Base-by-base conservation (phyloP, 1,139 yeast genomes). In the Kodamaea plutei region DNA sequence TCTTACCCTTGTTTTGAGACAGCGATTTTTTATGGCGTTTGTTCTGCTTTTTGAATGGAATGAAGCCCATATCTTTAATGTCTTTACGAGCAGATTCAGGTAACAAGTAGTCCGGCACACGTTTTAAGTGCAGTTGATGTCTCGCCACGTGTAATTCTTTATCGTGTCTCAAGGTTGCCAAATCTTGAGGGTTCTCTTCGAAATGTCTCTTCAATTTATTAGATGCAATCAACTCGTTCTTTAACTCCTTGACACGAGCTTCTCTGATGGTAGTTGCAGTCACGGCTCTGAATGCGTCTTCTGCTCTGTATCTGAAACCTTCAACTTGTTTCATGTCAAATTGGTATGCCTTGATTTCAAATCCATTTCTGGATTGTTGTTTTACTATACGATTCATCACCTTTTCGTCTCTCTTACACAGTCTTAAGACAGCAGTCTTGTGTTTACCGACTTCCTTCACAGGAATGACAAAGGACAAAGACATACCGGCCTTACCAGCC, bases 161-260 rank as follows among this genome's bases (percentile, higher is more conserved):
- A 54, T 91, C 98, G 52, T 91, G 98, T 54, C 96, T 81, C 54
- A 91, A 74, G 32, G 83, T 78, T 9, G 79, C 79, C 50, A 91
- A 70, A 58, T 93, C 98, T 50, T 87, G 94, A n/a, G 98, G 98
- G 54, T 91, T 91, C 52, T 91, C 98, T 58, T 91, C 96, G 52
- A 93, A 93, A 61, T 88, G 95, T 50, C 96, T 76, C 58, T 88
- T 88, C 52, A 93, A 73, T 51, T 87, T 88, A 41, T 88, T 96
- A 43, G 94, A 84, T 26, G 89, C 78, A 40, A 93, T 66, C 54
- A 93, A 69, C 57, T 93, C 98, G 48, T 81, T 76, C 54, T 84
- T 84, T 54, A 93, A 72, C 56, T 93, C 99, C 53, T 79, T 84
- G 34, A 89, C 76, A 50, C 98, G 76, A 1, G 98, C 97, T 52